phyloP scores from a whole-genome alignment of 2,329 filamentous ascomycete genomes.

The Cladophialophora carrionii region DNA sequence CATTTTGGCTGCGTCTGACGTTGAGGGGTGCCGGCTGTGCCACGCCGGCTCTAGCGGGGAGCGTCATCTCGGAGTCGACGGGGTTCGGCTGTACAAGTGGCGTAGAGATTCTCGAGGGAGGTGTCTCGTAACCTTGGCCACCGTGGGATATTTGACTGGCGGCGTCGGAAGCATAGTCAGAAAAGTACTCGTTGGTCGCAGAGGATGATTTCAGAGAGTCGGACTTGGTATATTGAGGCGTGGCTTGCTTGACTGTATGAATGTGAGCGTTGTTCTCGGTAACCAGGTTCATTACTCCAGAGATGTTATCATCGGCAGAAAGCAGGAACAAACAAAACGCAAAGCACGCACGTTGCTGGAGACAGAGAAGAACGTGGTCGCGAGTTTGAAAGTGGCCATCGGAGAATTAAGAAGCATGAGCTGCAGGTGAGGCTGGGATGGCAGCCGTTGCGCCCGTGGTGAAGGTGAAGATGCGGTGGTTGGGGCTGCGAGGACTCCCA shows the following conservation, averaged over 20 bases:
- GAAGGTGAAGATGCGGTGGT: constrained; percentile 27
- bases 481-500: constrained; percentile 30
- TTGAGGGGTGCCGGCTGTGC: constrained; percentile 35
- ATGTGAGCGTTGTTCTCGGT: constrained; percentile 37
- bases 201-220: constrained; percentile 53
- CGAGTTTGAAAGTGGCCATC: constrained; percentile 18
- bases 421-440: constrained; percentile 35
- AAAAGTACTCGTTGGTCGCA: constrained; percentile 55
- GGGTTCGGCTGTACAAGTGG: constrained; percentile 31
- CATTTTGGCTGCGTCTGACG: constrained; percentile 27
- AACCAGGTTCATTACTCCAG: constrained; percentile 42
- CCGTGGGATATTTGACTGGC: constrained; percentile 44
- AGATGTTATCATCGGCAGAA: constrained; percentile 19
- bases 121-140: constrained; percentile 50
- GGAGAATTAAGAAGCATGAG: constrained; percentile 29
- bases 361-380: constrained; percentile 16
- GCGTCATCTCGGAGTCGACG: constrained; percentile 38
- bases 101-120: constrained; percentile 44
- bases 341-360: constrained; percentile 34
- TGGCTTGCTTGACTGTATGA: constrained; percentile 49
- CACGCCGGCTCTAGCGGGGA: constrained; percentile 31
- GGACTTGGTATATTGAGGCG: constrained; percentile 50
- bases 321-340: constrained; percentile 16
- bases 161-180: constrained; percentile 47
- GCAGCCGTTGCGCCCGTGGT: constrained; percentile 14